phyloP scores from a whole-genome alignment of 75 land plant genomes.

The Selaginella tamariscina region DNA sequence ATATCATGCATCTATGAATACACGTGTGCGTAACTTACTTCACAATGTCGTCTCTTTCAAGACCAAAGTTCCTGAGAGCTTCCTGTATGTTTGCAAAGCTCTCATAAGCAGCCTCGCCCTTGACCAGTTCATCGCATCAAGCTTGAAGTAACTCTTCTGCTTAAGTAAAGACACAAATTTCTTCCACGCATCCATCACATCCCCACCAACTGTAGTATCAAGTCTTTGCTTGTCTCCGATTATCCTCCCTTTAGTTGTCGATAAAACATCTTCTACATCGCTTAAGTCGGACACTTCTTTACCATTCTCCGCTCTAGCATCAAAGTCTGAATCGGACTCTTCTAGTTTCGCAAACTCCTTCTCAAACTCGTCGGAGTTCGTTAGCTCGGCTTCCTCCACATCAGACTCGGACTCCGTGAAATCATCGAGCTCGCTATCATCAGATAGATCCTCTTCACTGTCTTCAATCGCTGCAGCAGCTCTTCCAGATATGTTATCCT shows the following conservation, averaged over 20 bases:
- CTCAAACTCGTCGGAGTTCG: background rate
- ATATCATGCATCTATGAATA: too few relatives aligned
- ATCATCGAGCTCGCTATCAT: background rate
- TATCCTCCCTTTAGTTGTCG: background rate
- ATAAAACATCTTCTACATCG: background rate
- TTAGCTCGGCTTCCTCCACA: background rate
- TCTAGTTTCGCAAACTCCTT: background rate
- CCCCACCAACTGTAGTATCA: background rate
- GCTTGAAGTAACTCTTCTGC: conserved; percentile 1
- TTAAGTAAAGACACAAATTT: background rate
- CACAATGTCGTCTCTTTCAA: background rate
- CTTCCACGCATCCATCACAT: background rate
- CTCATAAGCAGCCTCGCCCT: background rate
- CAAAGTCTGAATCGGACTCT: background rate
- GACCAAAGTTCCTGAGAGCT: background rate
- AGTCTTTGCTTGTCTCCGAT: background rate
- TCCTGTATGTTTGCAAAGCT: background rate
- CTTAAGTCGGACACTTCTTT: background rate
- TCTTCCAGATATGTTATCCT: background rate
- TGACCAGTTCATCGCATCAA: background rate
- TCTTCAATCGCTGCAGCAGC: background rate
- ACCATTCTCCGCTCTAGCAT: background rate
- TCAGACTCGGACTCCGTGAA: background rate
- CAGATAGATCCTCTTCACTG: background rate
- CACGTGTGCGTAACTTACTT: too few relatives aligned